Conservation (phyloP, 345 rosid genomes). For the Euphorbia tirucalli region DNA sequence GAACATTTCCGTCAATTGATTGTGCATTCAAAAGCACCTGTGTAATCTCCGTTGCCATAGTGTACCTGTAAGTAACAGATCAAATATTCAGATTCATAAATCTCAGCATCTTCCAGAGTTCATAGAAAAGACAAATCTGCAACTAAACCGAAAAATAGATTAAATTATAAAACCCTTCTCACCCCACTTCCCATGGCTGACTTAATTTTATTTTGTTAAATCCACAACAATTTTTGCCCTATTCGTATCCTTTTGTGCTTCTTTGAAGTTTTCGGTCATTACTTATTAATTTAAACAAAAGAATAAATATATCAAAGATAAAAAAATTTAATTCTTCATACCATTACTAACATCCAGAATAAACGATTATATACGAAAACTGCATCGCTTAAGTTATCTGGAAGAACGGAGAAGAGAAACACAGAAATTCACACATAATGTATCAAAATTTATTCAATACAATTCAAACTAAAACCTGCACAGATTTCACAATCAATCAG, state of each 20-base stretch:
- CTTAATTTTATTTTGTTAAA: not conserved
- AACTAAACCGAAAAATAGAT: not conserved
- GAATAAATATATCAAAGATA: too few species aligned
- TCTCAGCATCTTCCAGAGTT: not conserved
- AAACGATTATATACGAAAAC: not conserved
- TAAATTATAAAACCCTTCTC: not conserved
- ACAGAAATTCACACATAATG: not conserved
- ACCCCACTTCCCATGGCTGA: not conserved
- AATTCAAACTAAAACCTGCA: not conserved
- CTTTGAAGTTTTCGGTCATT: too few species aligned
- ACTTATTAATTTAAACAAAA: too few species aligned
- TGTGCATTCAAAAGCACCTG: slow-evolving; percentile 72
- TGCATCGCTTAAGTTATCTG: not conserved
- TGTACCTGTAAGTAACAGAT: slow-evolving; percentile 17
- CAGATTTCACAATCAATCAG: not conserved
- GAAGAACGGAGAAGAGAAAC: not conserved
- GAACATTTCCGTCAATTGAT: slow-evolving; percentile 59
- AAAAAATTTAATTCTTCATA: not conserved
- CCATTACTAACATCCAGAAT: too few species aligned
- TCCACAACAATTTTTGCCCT: not conserved
- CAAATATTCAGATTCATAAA: not conserved
- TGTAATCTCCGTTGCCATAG: slow-evolving; percentile 54
- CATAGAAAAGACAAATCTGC: not conserved
- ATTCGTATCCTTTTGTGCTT: too few species aligned
- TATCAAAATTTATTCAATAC: too few species aligned